Evolutionary conservation across 306 rosid genomes (phyloP).

Genomic region (Vachellia pachyceras): DNA sequence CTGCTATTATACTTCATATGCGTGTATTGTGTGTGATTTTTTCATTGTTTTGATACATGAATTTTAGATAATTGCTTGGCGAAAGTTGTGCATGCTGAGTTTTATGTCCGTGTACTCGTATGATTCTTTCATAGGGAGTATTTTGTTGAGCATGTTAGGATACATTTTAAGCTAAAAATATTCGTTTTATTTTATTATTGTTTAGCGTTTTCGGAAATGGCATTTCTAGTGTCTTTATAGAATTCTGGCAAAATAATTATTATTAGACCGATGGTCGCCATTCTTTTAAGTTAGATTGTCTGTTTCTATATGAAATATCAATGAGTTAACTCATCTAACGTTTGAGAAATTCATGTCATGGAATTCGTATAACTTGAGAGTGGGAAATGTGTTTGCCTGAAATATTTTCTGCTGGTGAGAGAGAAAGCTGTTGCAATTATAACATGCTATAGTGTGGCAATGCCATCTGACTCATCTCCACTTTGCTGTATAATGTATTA

Average conservation of each 20-base stretch:
- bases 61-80: not conserved
- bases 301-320: not conserved
- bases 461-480: not conserved
- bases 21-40: not conserved
- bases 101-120: too few species aligned
- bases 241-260: not conserved
- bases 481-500: conserved; percentile 14
- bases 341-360: not conserved
- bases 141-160: not conserved
- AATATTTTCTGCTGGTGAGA: not conserved
- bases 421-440: not conserved
- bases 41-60: not conserved
- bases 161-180: not conserved
- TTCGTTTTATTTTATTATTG: not conserved
- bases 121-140: too few species aligned
- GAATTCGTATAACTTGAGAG: not conserved
- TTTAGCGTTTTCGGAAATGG: not conserved
- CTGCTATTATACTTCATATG: not conserved
- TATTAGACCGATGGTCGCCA: not conserved
- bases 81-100: not conserved
- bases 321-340: not conserved
- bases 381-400: not conserved
- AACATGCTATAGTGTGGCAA: not conserved
- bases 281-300: not conserved
- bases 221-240: not conserved